Evolutionary conservation across 2,329 filamentous ascomycete species (phyloP), one percentile per base, ranked within the genome.

Genomic region (Trichoderma harzianum): DNA sequence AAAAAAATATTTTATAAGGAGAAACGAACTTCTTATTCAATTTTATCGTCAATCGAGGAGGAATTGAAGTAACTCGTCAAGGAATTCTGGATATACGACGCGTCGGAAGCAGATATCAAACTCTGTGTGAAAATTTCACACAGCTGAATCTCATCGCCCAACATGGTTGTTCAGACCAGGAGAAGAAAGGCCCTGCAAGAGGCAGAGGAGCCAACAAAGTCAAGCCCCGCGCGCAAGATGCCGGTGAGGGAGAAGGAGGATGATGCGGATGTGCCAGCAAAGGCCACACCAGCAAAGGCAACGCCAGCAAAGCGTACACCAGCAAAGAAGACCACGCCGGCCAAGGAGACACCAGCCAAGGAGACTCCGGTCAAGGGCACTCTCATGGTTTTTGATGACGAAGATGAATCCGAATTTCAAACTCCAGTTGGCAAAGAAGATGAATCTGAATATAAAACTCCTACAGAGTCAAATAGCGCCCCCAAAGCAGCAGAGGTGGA

Each of bases 301-400:
- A 32, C 55, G 10, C 28, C 18, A 18, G 55, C 55, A 32, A 58
- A 43, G 16, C 39, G 28, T 0, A 60, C n/a, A 8, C 30, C 57
- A 11, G 28, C 30, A 34, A 60, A 60, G 26, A 58, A 18, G 57
- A 21, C 47, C 47, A 34, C 57, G n/a, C 57, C 30, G n/a, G 30
- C 57, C 30, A 32, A 60, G 30, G 47, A 24, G n/a, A 34, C 57
- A 32, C 57, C 30, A 21, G 30, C 57, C n/a, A 34, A 21, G 16
- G 30, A 32, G 28, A 32, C 30, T 1, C 57, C 57, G 30, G 71
- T 73, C 36, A 75, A 78, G 73, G 76, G 75, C 24, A 79, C 73
- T 6, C 76, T 82, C 69, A 77, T 78, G 65, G 79, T 81, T 18
- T 83, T 83, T 73, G 77, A 76, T 58, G 80, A 82, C 57, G 78